A percentile compares a stretch with the other conserved stretches of the same genome.
These are phyloP conservation scores for Cymodocea nodosa DNA, from an alignment of 116 monocot genomes.

Conservation along the genomic window DNA sequence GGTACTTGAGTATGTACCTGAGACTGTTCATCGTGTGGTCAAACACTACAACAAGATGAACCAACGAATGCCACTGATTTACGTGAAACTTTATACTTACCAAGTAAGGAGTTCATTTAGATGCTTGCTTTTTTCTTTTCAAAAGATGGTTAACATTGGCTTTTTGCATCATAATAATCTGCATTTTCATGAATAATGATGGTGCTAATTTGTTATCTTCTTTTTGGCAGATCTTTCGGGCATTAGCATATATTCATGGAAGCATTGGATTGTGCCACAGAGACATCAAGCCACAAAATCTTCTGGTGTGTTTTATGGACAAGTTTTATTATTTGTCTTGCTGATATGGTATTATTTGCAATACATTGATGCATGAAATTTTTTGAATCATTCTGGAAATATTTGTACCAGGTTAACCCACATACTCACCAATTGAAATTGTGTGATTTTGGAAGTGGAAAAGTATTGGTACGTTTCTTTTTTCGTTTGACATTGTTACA, in stretches of 20 bases:
- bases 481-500: background rate
- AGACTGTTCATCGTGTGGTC: constrained; percentile 30
- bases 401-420: constrained; percentile 26
- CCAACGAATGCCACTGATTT: constrained; percentile 42
- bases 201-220: no score
- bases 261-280: constrained; percentile 40
- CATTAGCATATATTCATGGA: constrained; percentile 31
- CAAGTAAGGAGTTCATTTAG: constrained; percentile 11
- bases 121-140: no score
- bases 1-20: constrained; percentile 45
- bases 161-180: no score
- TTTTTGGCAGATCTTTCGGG: constrained; percentile 30
- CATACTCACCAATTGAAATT: constrained; percentile 32
- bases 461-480: constrained; percentile 25
- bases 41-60: constrained; percentile 35
- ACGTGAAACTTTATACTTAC: constrained; percentile 39
- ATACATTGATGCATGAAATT: no score
- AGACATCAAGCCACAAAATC: constrained; percentile 43
- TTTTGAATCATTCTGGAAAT: background rate
- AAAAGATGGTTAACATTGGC: no score
- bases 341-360: no score
- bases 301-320: constrained; percentile 20
- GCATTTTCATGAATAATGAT: no score
- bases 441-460: constrained; percentile 44
- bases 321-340: background rate